These are phyloP conservation scores for Didymella lethalis DNA, from an alignment of 2,329 filamentous ascomycete genomes.

Conservation along the genomic window DNA sequence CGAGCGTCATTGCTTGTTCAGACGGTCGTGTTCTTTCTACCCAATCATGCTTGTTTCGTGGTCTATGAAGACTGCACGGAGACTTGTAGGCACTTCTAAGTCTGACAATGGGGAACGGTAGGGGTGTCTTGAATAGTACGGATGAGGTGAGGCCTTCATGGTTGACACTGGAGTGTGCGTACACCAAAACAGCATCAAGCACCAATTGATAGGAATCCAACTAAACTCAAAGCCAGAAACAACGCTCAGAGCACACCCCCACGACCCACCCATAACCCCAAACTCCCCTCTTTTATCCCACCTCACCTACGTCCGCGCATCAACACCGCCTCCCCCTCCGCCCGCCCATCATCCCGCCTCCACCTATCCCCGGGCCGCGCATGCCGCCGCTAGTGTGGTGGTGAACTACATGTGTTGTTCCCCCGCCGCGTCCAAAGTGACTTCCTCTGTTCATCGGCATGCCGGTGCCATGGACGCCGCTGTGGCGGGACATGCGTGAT, in stretches of 20 bases:
- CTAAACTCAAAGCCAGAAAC: not conserved
- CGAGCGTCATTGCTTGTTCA: not conserved
- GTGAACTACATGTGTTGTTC: slow-evolving; percentile 16
- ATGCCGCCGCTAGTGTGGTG: slow-evolving; percentile 11
- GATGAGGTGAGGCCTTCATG: not conserved
- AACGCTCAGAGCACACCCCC: not conserved
- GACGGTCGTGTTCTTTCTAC: slow-evolving; percentile 22
- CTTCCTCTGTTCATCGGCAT: slow-evolving; percentile 14
- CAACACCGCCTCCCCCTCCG: slow-evolving; percentile 4
- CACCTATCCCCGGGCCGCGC: slow-evolving; percentile 4
- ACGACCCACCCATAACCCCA: not conserved
- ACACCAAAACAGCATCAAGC: not conserved
- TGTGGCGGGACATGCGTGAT: slow-evolving; percentile 14
- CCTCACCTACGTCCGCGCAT: not conserved
- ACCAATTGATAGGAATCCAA: not conserved
- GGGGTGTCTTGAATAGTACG: slow-evolving; percentile 1
- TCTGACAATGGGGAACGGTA: not conserved
- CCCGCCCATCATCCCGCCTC: slow-evolving; percentile 7
- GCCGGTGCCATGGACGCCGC: slow-evolving; percentile 4
- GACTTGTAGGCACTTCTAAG: slow-evolving; percentile 18
- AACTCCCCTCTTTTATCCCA: not conserved
- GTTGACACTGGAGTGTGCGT: not conserved
- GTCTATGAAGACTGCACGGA: slow-evolving; percentile 12
- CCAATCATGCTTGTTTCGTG: slow-evolving; percentile 25
- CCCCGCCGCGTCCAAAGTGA: slow-evolving; percentile 10